Evolutionary conservation across 1,284 basidiomycete genomes (phyloP), one percentile per base, ranked within the genome.

Genomic region (Puccinia novopanici): DNA sequence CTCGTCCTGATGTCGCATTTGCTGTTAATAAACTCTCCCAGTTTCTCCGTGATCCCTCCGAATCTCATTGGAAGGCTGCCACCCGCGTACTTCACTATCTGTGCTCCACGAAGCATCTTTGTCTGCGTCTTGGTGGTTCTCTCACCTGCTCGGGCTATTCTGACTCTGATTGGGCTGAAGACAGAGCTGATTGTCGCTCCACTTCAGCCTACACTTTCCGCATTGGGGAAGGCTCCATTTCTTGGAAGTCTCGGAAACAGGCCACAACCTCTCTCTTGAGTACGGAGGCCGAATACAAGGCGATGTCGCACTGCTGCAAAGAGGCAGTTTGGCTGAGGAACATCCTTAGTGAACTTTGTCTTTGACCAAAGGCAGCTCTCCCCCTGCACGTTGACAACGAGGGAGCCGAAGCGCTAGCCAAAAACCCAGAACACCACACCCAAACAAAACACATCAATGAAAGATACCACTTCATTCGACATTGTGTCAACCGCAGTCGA

Each of bases 401-500:
- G 24, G 77, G 77, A 5, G 68, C 77, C 13, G 40, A 72, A 45
- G 68, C 45, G 0, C 24, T 79, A 9, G 77, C 77, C 19, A 45
- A 71, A 15, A 79, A 79, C n/a, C 68, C 77, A 5, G 59, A 59
- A 48, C 74, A 45, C 10, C 77, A 74, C 67, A 15, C 68, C 0
- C 12, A 70, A 0, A 79, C 77, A 27, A 79, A 79, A 22, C 77
- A 79, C 19, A 79, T 79, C 17, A 22, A 81, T 19, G 34, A 67
- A 27, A 22, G 72, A 42, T 81, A 65, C 40, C 72, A 81, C 19
- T 81, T 61, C 55, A 48, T 81, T 19, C 22, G 71, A 10, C 9
- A 74, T 4, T 74, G 72, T n/a, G 30, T 59, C 8, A 37, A 59
- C 42, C 61, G 82, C 0, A 83, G 84, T 2, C 75, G 85, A 0